phyloP scores from a whole-genome alignment of 2,329 filamentous ascomycete species.

The Xylaria arbuscula region DNA sequence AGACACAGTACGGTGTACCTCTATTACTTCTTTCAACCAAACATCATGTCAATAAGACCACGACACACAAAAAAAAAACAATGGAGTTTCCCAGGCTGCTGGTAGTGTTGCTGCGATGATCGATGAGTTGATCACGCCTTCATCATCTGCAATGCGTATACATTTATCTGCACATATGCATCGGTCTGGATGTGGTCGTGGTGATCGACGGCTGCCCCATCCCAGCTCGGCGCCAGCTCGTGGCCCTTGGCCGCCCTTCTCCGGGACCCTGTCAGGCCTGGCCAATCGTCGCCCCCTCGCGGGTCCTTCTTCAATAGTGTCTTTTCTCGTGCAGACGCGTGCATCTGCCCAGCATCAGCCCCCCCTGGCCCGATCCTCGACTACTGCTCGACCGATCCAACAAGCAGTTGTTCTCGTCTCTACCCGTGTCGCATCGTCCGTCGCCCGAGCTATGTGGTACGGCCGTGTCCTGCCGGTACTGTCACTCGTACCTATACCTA shows the following conservation, averaged over 20 bases:
- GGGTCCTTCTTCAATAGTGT: slow-evolving; percentile 34
- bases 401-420: slow-evolving; percentile 13
- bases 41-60: neutral
- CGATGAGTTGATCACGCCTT: neutral
- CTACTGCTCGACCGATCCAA: slow-evolving; percentile 26
- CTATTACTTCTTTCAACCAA: slow-evolving; percentile 1
- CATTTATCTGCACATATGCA: neutral
- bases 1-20: neutral
- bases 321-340: slow-evolving; percentile 24
- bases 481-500: neutral
- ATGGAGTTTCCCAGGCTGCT: neutral
- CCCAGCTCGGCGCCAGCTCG: slow-evolving; percentile 20
- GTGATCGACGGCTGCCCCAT: slow-evolving; percentile 22
- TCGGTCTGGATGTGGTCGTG: neutral
- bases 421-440: slow-evolving; percentile 9
- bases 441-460: neutral
- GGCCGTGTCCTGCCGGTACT: neutral
- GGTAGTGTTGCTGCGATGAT: neutral
- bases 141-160: neutral
- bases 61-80: neutral
- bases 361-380: slow-evolving; percentile 15
- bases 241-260: slow-evolving; percentile 18
- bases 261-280: slow-evolving; percentile 17
- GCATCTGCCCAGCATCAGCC: slow-evolving; percentile 28
- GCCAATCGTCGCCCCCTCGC: slow-evolving; percentile 24